Conservation (phyloP, 371 early-diverging fungal species). For the Mortierella sp. region DNA sequence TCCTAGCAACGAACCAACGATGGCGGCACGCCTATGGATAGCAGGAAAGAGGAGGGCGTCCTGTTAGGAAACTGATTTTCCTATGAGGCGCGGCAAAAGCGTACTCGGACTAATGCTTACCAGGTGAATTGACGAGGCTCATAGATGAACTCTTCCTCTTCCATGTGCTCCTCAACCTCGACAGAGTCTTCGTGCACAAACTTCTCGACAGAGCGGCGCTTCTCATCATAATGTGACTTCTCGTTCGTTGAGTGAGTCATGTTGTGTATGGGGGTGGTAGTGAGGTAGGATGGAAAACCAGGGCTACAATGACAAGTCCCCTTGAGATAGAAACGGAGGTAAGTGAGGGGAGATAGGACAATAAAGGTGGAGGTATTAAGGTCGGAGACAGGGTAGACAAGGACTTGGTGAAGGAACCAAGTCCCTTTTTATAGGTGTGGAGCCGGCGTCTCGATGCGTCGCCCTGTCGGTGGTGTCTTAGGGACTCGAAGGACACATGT, state of each 20-base stretch:
- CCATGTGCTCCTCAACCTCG: constrained; percentile 9
- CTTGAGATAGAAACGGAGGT: too few species aligned
- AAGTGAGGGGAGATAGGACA: too few species aligned
- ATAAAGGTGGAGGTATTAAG: too few species aligned
- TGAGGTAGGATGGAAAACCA: background rate
- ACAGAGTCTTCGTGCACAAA: background rate
- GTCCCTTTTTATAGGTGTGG: too few species aligned
- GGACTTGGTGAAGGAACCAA: too few species aligned
- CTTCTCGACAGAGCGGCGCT: background rate
- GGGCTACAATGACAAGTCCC: background rate
- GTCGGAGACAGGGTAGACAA: too few species aligned
- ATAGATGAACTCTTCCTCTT: constrained; percentile 22
- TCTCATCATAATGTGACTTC: background rate
- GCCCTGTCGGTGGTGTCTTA: too few species aligned
- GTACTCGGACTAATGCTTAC: constrained; percentile 3
- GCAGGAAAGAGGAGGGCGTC: background rate
- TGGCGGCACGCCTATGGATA: constrained; percentile 48
- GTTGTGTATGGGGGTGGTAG: background rate
- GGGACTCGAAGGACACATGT: too few species aligned
- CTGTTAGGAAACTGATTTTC: background rate
- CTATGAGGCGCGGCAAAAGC: background rate
- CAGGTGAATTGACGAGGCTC: constrained; percentile 35
- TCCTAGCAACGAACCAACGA: constrained; percentile 60
- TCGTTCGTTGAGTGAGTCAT: background rate
- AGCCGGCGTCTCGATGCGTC: too few species aligned